Evolutionary conservation across 2,329 filamentous ascomycete genomes (phyloP).

Genomic region (Pseudogymnoascus sp.): DNA sequence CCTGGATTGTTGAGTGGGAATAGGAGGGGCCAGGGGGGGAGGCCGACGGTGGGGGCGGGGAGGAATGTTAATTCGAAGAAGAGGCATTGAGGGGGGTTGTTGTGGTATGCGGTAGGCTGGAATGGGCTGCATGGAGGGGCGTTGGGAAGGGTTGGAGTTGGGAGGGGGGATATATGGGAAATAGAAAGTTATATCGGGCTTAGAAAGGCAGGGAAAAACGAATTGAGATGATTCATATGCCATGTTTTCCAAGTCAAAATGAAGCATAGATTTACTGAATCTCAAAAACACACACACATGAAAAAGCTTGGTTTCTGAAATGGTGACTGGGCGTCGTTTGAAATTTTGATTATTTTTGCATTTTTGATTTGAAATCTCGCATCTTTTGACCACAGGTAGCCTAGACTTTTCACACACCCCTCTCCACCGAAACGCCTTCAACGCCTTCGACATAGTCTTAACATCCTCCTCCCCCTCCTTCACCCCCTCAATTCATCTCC

Average conservation of each 20-base stretch:
- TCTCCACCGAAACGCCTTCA: not conserved
- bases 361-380: conserved; percentile 13
- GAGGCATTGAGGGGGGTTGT: conserved; percentile 32
- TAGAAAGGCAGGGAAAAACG: conserved; percentile 12
- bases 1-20: conserved; percentile 78
- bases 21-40: conserved; percentile 54
- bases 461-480: not conserved
- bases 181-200: conserved; percentile 14
- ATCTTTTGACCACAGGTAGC: conserved; percentile 15
- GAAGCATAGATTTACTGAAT: not conserved
- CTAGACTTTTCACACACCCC: conserved; percentile 21
- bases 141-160: conserved; percentile 9
- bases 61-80: conserved; percentile 76
- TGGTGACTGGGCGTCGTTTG: not conserved
- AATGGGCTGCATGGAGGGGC: not conserved
- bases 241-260: not conserved
- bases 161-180: conserved; percentile 10
- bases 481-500: not conserved
- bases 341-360: conserved; percentile 13
- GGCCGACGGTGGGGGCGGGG: conserved; percentile 75
- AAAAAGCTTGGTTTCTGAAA: not conserved
- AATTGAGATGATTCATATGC: not conserved
- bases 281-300: not conserved
- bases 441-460: conserved; percentile 1
- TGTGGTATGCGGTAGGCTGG: not conserved